Evolutionary conservation across 441 rosid species (phyloP).

Genomic region (Pelargonium australe): DNA sequence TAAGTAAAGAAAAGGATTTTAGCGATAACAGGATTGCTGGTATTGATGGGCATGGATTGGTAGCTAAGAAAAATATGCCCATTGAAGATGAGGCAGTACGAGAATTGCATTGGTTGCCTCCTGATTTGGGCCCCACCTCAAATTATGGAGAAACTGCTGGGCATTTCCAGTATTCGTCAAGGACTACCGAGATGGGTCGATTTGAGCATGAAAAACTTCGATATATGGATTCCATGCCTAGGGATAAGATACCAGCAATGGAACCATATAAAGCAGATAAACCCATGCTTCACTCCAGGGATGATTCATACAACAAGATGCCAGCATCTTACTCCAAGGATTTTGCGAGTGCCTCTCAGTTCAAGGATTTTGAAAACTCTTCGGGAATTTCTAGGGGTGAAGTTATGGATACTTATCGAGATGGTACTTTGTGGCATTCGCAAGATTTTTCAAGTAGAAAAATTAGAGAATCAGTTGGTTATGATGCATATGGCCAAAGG

Average conservation of each 20-base stretch:
- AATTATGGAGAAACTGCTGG: conserved; percentile 31
- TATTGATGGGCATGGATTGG: conserved; percentile 24
- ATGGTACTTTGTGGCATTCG: conserved; percentile 28
- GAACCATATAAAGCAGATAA: conserved; percentile 31
- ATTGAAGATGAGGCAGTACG: conserved; percentile 31
- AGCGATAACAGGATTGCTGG: conserved; percentile 27
- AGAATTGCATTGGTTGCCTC: conserved; percentile 29
- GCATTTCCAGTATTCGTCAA: conserved; percentile 22
- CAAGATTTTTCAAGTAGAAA: conserved; percentile 34
- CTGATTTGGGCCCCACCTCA: conserved; percentile 25
- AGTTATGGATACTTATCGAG: conserved; percentile 27
- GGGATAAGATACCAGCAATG: conserved; percentile 21
- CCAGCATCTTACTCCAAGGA: conserved; percentile 32
- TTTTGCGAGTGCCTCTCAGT: conserved; percentile 31
- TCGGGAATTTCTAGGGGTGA: conserved; percentile 31
- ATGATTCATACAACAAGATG: conserved; percentile 24
- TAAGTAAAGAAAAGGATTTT: conserved; percentile 30
- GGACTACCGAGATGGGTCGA: conserved; percentile 22
- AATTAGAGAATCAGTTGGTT: conserved; percentile 28
- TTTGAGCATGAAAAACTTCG: conserved; percentile 32
- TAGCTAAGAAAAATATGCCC: conserved; percentile 30
- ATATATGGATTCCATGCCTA: conserved; percentile 30
- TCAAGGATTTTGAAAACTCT: background rate
- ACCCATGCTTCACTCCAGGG: conserved; percentile 26
- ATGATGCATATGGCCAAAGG: conserved; percentile 29